These are phyloP conservation scores for Mucor indicus DNA, from an alignment of 371 early-diverging fungal genomes.

Conservation along the genomic window DNA sequence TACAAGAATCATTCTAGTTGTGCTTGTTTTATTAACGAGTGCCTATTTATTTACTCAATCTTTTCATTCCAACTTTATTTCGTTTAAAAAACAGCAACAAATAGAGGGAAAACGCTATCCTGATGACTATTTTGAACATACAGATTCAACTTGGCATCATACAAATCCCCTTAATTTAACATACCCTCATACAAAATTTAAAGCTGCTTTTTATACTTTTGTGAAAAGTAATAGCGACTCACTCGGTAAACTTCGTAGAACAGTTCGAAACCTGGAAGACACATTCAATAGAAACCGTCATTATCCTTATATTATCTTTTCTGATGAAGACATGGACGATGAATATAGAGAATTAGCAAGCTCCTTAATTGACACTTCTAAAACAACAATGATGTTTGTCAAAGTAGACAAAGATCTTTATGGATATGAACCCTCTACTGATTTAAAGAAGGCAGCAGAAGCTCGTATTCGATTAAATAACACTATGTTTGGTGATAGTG, in stretches of 20 bases:
- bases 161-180: constrained; percentile 15
- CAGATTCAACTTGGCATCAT: constrained; percentile 14
- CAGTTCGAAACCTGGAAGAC: constrained; percentile 41
- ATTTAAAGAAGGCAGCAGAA: constrained; percentile 25
- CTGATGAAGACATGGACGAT: constrained; percentile 26
- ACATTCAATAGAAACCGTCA: constrained; percentile 26
- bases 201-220: constrained; percentile 41
- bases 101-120: neutral
- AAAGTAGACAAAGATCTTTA: constrained; percentile 24
- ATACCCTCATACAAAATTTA: constrained; percentile 34
- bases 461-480: constrained; percentile 25
- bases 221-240: constrained; percentile 30
- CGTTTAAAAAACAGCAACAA: neutral
- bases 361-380: constrained; percentile 10
- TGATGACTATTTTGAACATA: constrained; percentile 10
- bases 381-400: constrained; percentile 25
- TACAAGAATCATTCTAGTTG: neutral
- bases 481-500: constrained; percentile 39
- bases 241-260: constrained; percentile 26
- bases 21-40: constrained; percentile 1
- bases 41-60: constrained; percentile 5
- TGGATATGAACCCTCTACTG: constrained; percentile 26
- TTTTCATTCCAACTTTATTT: neutral
- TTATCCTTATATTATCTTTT: constrained; percentile 46
- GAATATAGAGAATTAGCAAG: constrained; percentile 38